Conservation (phyloP, 495 filamentous ascomycete genomes). For the Annulohypoxylon bovei region DNA sequence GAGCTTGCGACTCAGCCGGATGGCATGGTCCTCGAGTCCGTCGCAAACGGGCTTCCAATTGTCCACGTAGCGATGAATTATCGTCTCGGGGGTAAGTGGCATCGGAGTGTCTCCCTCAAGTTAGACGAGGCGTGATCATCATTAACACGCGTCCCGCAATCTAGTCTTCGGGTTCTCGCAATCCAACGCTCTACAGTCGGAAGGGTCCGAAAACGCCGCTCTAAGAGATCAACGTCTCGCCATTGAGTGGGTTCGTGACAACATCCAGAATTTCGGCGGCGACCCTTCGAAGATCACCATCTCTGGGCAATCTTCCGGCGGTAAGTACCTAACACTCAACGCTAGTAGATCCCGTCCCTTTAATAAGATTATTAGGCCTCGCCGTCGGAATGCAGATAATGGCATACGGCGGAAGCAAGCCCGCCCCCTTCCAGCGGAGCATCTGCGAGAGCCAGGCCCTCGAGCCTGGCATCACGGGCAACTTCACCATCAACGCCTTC, state of each 20-base stretch:
- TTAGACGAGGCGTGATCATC: neutral
- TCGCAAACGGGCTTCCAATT: conserved; percentile 52
- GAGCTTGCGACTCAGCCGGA: conserved; percentile 52
- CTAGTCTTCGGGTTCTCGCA: conserved; percentile 45
- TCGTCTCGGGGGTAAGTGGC: conserved; percentile 48
- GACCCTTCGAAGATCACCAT: conserved; percentile 63
- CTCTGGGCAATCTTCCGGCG: conserved; percentile 66
- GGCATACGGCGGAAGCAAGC: conserved; percentile 51
- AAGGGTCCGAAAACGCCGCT: conserved; percentile 59
- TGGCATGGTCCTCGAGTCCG: conserved; percentile 55
- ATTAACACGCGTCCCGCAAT: neutral
- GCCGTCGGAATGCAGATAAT: conserved; percentile 55
- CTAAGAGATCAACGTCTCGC: conserved; percentile 66
- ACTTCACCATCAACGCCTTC: conserved; percentile 42
- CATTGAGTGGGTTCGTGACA: conserved; percentile 65
- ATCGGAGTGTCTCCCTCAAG: neutral
- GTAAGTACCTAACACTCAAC: conserved; percentile 6
- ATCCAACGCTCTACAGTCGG: conserved; percentile 40
- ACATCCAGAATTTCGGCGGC: conserved; percentile 69
- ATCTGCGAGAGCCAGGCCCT: conserved; percentile 44
- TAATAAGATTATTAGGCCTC: conserved; percentile 25
- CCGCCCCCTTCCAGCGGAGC: conserved; percentile 49
- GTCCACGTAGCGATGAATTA: conserved; percentile 60
- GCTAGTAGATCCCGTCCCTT: neutral
- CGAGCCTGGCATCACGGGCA: conserved; percentile 44